Conservation (phyloP, 352 stramenopile genomes). For the Phytophthora cactorum region DNA sequence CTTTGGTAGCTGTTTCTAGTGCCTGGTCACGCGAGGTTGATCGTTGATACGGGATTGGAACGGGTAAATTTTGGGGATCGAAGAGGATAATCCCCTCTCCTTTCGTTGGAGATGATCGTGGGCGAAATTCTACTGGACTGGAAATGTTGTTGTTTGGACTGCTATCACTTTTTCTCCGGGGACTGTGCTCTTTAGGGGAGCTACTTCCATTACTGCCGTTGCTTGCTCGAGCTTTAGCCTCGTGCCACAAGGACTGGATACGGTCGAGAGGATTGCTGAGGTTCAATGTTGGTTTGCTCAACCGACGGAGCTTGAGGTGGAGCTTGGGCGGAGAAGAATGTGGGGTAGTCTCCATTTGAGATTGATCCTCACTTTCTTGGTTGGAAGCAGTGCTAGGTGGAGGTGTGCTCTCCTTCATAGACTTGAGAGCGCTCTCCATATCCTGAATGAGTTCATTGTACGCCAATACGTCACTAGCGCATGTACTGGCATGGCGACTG, state of each 20-base stretch:
- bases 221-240: slow-evolving; percentile 28
- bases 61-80: slow-evolving; percentile 43
- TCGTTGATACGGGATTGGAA: slow-evolving; percentile 17
- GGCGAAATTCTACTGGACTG: slow-evolving; percentile 20
- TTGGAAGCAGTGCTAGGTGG: slow-evolving; percentile 20
- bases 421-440: slow-evolving; percentile 50
- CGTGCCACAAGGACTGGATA: slow-evolving; percentile 35
- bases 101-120: slow-evolving; percentile 19
- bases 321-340: slow-evolving; percentile 25
- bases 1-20: slow-evolving; percentile 16
- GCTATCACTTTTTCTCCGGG: slow-evolving; percentile 9
- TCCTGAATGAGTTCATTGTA: slow-evolving; percentile 77
- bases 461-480: slow-evolving; percentile 57
- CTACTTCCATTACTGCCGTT: slow-evolving; percentile 27
- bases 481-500: slow-evolving; percentile 59
- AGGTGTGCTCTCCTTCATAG: slow-evolving; percentile 24
- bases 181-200: slow-evolving; percentile 22
- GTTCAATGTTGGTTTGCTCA: slow-evolving; percentile 20
- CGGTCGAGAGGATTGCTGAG: slow-evolving; percentile 33
- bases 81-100: slow-evolving; percentile 53
- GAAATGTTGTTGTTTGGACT: slow-evolving; percentile 14
- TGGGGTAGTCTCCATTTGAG: slow-evolving; percentile 7
- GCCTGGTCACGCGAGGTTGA: slow-evolving; percentile 31
- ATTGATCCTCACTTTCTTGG: slow-evolving; percentile 24
- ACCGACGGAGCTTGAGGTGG: slow-evolving; percentile 30